Conservation (phyloP, 1,284 basidiomycete species). For the Ceratobasidium sp. region DNA sequence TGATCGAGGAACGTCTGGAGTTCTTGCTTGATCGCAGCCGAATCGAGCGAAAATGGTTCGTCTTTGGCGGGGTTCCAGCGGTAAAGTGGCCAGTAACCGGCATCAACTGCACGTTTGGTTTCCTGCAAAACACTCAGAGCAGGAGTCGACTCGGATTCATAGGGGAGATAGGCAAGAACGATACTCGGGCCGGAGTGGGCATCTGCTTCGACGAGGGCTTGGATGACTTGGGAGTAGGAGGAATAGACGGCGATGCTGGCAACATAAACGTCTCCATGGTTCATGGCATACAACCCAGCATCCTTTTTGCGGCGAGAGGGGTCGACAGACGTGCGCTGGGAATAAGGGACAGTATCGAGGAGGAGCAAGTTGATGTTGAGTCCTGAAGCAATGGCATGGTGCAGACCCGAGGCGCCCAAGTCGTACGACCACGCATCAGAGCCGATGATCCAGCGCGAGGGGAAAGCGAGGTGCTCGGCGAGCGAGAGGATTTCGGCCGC, state of each 20-base stretch:
- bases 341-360: slow-evolving; percentile 91
- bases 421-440: slow-evolving; percentile 98
- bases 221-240: slow-evolving; percentile 93
- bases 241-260: slow-evolving; percentile 95
- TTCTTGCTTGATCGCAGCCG: slow-evolving; percentile 92
- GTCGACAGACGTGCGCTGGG: slow-evolving; percentile 71
- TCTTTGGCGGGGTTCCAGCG: slow-evolving; percentile 94
- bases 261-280: slow-evolving; percentile 96
- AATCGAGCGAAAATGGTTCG: slow-evolving; percentile 93
- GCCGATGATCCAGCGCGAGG: slow-evolving; percentile 94
- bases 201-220: slow-evolving; percentile 92
- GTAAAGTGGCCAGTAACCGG: slow-evolving; percentile 98
- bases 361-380: slow-evolving; percentile 95
- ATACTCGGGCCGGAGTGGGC: slow-evolving; percentile 89
- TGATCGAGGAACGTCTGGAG: slow-evolving; percentile 95
- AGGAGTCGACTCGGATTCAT: slow-evolving; percentile 73
- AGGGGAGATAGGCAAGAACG: slow-evolving; percentile 94
- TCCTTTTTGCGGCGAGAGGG: slow-evolving; percentile 86
- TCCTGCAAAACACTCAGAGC: slow-evolving; percentile 93
- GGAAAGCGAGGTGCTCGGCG: slow-evolving; percentile 65
- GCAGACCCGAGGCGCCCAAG: slow-evolving; percentile 93
- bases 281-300: slow-evolving; percentile 97
- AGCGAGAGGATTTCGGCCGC: slow-evolving; percentile 66
- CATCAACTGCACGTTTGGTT: slow-evolving; percentile 95
- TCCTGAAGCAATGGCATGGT: slow-evolving; percentile 90